Conservation (phyloP, 2,329 filamentous ascomycete genomes). For the Ascomycota sp. region DNA sequence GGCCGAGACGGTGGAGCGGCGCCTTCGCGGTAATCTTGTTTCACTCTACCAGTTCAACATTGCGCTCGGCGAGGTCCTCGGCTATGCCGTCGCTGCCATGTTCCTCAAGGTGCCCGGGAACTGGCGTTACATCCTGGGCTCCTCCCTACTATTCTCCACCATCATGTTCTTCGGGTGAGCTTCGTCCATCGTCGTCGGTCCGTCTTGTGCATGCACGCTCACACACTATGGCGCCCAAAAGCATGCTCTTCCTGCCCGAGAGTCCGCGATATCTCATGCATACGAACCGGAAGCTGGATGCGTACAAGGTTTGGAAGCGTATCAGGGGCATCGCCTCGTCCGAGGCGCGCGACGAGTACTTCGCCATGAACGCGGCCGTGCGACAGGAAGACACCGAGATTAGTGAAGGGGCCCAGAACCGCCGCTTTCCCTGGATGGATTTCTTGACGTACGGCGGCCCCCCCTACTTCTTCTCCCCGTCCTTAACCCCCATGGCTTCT, state of each 20-base stretch:
- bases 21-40: conserved; percentile 47
- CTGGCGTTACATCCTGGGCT: conserved; percentile 55
- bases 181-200: too few relatives aligned
- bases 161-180: conserved; percentile 15
- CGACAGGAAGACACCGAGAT: conserved; percentile 30
- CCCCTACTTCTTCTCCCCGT: too few relatives aligned
- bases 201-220: conserved; percentile 15
- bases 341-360: conserved; percentile 46
- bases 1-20: conserved; percentile 45
- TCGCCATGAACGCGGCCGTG: conserved; percentile 44
- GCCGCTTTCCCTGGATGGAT: conserved; percentile 46
- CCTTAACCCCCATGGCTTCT: too few relatives aligned
- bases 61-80: conserved; percentile 49
- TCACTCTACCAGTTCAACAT: conserved; percentile 59
- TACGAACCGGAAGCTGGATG: conserved; percentile 24
- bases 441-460: conserved; percentile 32
- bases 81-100: conserved; percentile 50
- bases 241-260: conserved; percentile 52
- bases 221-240: conserved; percentile 8
- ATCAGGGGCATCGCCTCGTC: conserved; percentile 36
- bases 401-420: conserved; percentile 25
- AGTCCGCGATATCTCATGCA: conserved; percentile 48
- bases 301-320: conserved; percentile 47
- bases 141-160: conserved; percentile 43
- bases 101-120: conserved; percentile 46